Percentiles rank a stretch among this genome's conserved stretches.
These are phyloP conservation scores for Acacia confusa DNA, from an alignment of 306 rosid genomes.

Conservation along the genomic window DNA sequence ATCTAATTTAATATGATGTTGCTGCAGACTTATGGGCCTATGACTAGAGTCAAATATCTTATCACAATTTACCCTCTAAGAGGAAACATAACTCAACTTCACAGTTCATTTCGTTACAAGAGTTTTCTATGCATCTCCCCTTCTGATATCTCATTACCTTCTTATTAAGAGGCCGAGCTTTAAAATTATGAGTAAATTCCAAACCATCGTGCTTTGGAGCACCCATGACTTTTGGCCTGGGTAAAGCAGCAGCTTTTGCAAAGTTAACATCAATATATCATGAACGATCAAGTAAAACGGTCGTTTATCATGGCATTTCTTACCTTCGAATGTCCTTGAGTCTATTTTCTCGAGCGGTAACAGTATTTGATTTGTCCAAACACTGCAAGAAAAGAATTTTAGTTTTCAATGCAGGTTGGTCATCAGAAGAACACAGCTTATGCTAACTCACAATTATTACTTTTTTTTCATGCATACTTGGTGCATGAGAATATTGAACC, in stretches of 20 bases:
- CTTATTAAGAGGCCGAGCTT: slow-evolving; percentile 76
- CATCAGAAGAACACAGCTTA: slow-evolving; percentile 15
- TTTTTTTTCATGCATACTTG: background rate
- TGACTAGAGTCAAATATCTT: slow-evolving; percentile 1
- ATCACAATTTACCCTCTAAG: background rate
- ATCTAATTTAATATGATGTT: background rate
- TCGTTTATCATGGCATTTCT: slow-evolving; percentile 19
- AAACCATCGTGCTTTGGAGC: slow-evolving; percentile 51
- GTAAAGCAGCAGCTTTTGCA: slow-evolving; percentile 20
- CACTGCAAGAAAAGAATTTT: slow-evolving; percentile 49
- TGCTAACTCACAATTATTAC: slow-evolving; percentile 12
- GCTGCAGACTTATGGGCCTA: slow-evolving; percentile 2
- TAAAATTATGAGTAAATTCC: slow-evolving; percentile 52
- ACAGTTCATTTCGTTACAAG: background rate
- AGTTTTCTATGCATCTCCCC: slow-evolving; percentile 9
- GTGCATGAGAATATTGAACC: slow-evolving; percentile 17
- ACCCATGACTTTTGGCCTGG: slow-evolving; percentile 60
- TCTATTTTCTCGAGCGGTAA: slow-evolving; percentile 45
- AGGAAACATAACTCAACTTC: slow-evolving; percentile 18
- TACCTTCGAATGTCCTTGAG: slow-evolving; percentile 65
- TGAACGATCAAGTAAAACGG: slow-evolving; percentile 20
- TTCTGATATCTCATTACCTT: slow-evolving; percentile 53
- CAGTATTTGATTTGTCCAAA: slow-evolving; percentile 44
- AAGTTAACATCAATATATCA: slow-evolving; percentile 34
- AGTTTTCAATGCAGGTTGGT: slow-evolving; percentile 25